These are phyloP conservation scores for Torulaspora franciscae DNA, from an alignment of 805 yeast genomes.

Conservation along the genomic window DNA sequence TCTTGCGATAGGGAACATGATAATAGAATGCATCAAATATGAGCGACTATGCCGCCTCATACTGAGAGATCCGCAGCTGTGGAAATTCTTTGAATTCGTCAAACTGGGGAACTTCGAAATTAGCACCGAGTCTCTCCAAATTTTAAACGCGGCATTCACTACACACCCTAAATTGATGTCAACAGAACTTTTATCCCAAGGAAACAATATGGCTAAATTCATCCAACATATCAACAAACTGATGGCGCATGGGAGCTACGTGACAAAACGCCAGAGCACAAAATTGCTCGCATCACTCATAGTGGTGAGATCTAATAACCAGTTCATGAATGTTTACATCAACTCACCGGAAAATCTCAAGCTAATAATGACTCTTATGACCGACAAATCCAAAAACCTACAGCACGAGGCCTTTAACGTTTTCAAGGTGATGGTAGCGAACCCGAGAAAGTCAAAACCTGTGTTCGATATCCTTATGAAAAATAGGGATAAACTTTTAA, in stretches of 20 bases:
- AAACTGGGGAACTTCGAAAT: conserved; percentile 77
- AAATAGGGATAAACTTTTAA: conserved; percentile 71
- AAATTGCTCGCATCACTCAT: conserved; percentile 70
- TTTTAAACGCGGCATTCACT: conserved; percentile 65
- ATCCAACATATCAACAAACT: conserved; percentile 59
- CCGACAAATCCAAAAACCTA: conserved; percentile 84
- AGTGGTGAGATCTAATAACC: conserved; percentile 63
- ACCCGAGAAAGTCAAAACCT: conserved; percentile 80
- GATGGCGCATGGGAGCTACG: conserved; percentile 76
- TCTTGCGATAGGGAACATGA: conserved; percentile 66
- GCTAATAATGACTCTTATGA: conserved; percentile 74
- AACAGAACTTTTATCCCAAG: conserved; percentile 53
- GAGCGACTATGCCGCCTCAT: conserved; percentile 63
- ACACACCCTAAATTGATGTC: conserved; percentile 63
- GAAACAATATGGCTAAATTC: conserved; percentile 51
- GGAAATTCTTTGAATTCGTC: conserved; percentile 80
- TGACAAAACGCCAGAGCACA: conserved; percentile 85
- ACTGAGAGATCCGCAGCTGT: conserved; percentile 56
- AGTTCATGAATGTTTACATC: conserved; percentile 70
- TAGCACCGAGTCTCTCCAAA: conserved; percentile 83
- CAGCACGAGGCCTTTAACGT: conserved; percentile 90
- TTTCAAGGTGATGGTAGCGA: conserved; percentile 93
- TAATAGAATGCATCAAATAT: conserved; percentile 79
- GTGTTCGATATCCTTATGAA: conserved; percentile 77
- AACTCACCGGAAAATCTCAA: conserved; percentile 79